These are phyloP conservation scores for Extremus antarcticus DNA, from an alignment of 495 filamentous ascomycete genomes.

Conservation along the genomic window DNA sequence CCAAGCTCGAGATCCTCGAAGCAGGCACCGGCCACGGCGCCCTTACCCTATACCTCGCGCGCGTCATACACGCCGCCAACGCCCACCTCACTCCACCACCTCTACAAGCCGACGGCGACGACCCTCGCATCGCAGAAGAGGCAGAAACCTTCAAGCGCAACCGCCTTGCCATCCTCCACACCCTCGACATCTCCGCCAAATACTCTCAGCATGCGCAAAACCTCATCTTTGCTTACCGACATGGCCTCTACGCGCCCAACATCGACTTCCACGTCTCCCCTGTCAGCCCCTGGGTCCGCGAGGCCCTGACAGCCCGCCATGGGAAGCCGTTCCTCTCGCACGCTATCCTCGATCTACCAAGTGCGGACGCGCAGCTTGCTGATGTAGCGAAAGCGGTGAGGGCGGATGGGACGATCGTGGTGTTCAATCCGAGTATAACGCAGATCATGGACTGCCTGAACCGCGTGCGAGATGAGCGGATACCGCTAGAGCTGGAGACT, in stretches of 20 bases:
- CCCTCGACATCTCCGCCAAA: slow-evolving; percentile 49
- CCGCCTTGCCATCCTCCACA: slow-evolving; percentile 59
- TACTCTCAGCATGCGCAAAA: slow-evolving; percentile 50
- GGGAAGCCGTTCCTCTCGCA: slow-evolving; percentile 51
- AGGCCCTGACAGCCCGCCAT: slow-evolving; percentile 29
- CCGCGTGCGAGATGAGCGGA: slow-evolving; percentile 36
- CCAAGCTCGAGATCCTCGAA: slow-evolving; percentile 58
- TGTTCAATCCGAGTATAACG: slow-evolving; percentile 67
- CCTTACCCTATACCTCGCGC: slow-evolving; percentile 59
- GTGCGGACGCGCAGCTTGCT: slow-evolving; percentile 45
- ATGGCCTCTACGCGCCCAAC: slow-evolving; percentile 54
- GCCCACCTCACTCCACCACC: slow-evolving; percentile 25
- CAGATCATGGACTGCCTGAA: slow-evolving; percentile 56
- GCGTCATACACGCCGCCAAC: slow-evolving; percentile 68
- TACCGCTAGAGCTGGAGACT: slow-evolving; percentile 49
- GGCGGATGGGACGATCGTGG: slow-evolving; percentile 49
- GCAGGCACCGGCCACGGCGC: slow-evolving; percentile 73
- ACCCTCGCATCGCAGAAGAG: too few relatives aligned
- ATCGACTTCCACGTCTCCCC: slow-evolving; percentile 63
- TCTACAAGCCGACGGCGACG: background rate
- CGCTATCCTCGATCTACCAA: slow-evolving; percentile 61
- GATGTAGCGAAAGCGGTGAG: slow-evolving; percentile 47
- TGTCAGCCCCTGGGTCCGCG: slow-evolving; percentile 49
- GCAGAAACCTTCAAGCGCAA: slow-evolving; percentile 7
- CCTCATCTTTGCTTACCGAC: slow-evolving; percentile 53